These are phyloP conservation scores for Aegilops speltoides DNA, from an alignment of 176 grass and related monocot species.

Conservation along the genomic window DNA sequence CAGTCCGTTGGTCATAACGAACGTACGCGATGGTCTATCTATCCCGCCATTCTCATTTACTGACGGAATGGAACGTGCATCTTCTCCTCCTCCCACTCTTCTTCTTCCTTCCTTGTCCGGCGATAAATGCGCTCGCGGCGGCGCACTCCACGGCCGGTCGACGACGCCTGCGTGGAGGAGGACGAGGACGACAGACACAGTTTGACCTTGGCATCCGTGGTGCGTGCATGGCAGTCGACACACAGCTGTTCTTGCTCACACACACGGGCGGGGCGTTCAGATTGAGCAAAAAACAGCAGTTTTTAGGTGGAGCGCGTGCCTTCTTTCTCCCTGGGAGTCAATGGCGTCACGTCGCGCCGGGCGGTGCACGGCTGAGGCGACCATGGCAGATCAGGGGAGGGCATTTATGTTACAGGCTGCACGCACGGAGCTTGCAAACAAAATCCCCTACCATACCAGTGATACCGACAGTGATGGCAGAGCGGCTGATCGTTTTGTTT, in stretches of 20 bases:
- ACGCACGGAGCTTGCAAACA: background rate
- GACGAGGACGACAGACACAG: background rate
- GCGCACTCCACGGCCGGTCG: background rate
- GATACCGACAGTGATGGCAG: no score
- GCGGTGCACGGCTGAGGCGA: background rate
- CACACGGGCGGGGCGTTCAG: background rate
- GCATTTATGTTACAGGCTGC: background rate
- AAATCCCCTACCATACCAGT: no score
- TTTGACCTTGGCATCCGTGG: background rate
- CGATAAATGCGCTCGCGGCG: background rate
- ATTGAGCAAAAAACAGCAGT: background rate
- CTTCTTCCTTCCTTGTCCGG: background rate
- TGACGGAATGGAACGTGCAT: background rate
- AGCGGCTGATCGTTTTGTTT: no score
- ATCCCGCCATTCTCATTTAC: background rate
- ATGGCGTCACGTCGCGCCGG: background rate
- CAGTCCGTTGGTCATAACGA: background rate
- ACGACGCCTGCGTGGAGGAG: background rate
- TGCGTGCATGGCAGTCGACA: background rate
- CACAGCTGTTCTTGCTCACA: background rate
- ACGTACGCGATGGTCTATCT: background rate
- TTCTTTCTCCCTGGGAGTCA: background rate
- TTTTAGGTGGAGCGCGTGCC: background rate
- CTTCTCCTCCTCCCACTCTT: background rate
- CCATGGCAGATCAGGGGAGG: no score